Evolutionary conservation across 352 stramenopile genomes (phyloP).

Genomic region (Elongisporangium undulatum): DNA sequence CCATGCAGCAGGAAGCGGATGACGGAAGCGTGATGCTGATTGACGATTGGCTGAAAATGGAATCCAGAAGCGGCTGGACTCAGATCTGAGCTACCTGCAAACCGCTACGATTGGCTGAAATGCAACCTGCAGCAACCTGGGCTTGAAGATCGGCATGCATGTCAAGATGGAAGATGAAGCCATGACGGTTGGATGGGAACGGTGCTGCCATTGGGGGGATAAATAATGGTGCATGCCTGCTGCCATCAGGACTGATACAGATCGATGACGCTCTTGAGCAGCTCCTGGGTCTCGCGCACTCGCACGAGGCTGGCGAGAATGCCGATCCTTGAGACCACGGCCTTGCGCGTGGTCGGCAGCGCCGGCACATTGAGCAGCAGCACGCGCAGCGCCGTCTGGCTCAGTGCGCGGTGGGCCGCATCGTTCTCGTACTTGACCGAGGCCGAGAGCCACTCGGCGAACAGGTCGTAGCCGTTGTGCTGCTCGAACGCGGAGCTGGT

Average conservation of each 20-base stretch:
- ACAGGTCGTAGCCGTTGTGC: slow-evolving; percentile 36
- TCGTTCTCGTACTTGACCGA: slow-evolving; percentile 48
- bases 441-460: slow-evolving; percentile 52
- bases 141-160: not conserved
- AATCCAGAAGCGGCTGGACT: too few relatives aligned
- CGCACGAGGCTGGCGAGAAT: slow-evolving; percentile 12
- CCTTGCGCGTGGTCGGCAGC: slow-evolving; percentile 45
- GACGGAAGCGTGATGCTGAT: not conserved
- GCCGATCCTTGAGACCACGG: slow-evolving; percentile 19
- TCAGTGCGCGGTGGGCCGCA: slow-evolving; percentile 22
- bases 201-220: not conserved
- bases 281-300: slow-evolving; percentile 25
- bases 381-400: slow-evolving; percentile 45
- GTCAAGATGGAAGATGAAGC: not conserved
- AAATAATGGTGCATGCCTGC: not conserved
- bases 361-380: slow-evolving; percentile 43
- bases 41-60: not conserved
- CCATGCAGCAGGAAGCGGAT: not conserved
- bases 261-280: slow-evolving; percentile 28
- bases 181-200: not conserved
- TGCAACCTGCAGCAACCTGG: not conserved
- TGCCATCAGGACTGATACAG: slow-evolving; percentile 13
- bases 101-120: too few relatives aligned
- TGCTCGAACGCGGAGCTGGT: slow-evolving; percentile 40
- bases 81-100: too few relatives aligned